phyloP scores from a whole-genome alignment of 2,329 filamentous ascomycete species.

The Aureobasidium sp. region DNA sequence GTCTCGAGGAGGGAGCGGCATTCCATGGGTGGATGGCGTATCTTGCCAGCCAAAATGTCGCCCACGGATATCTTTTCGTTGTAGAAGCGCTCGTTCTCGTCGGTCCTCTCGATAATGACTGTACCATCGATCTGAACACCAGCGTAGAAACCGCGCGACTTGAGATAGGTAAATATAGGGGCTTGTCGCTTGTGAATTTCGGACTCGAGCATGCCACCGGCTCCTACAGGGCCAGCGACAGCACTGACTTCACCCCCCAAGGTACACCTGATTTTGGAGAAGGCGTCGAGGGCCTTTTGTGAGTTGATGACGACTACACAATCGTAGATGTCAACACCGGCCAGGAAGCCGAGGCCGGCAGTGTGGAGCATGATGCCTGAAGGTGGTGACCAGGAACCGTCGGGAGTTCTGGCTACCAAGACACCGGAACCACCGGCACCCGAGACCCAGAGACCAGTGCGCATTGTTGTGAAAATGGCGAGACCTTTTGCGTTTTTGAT shows the following conservation, averaged over 20 bases:
- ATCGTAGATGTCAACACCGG: conserved; percentile 92
- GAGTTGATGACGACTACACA: conserved; percentile 91
- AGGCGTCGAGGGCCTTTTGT: conserved; percentile 71
- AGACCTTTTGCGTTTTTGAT: conserved; percentile 84
- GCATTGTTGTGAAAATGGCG: conserved; percentile 93
- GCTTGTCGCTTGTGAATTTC: conserved; percentile 52
- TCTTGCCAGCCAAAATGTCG: conserved; percentile 56
- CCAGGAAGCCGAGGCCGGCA: conserved; percentile 76
- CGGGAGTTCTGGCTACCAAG: conserved; percentile 71
- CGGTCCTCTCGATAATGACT: conserved; percentile 73
- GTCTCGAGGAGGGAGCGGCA: conserved; percentile 64
- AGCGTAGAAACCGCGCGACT: conserved; percentile 80
- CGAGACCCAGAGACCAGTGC: conserved; percentile 83
- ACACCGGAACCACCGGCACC: conserved; percentile 90
- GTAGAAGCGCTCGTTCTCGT: conserved; percentile 84
- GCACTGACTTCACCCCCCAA: conserved; percentile 74
- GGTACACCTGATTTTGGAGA: conserved; percentile 69
- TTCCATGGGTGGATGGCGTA: conserved; percentile 45
- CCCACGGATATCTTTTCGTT: conserved; percentile 53
- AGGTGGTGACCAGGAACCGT: conserved; percentile 85
- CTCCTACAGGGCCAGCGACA: conserved; percentile 66
- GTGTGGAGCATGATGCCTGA: conserved; percentile 89
- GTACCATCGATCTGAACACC: conserved; percentile 83
- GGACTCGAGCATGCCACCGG: conserved; percentile 60
- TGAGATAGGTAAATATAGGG: conserved; percentile 78